phyloP scores from a whole-genome alignment of 1,139 yeast species.

The Meyerozyma guilliermondii region DNA sequence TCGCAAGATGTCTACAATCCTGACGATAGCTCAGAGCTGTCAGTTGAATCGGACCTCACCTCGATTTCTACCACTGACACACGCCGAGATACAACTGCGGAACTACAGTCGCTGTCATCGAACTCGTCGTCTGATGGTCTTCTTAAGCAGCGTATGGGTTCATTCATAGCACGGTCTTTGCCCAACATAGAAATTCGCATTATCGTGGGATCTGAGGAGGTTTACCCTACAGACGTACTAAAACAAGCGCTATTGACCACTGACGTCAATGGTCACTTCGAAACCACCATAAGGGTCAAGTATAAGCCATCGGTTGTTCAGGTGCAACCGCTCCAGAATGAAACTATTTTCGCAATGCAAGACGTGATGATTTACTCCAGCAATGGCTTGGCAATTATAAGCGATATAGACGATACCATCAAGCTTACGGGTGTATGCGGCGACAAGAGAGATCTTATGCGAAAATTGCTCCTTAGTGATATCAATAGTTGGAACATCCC shows the following conservation, averaged over 20 bases:
- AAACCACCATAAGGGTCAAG: slow-evolving; percentile 40
- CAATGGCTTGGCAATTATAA: slow-evolving; percentile 66
- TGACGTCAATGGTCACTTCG: slow-evolving; percentile 59
- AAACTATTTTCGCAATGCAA: slow-evolving; percentile 41
- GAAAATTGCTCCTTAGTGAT: slow-evolving; percentile 68
- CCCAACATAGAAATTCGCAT: slow-evolving; percentile 49
- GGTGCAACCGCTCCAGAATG: slow-evolving; percentile 36
- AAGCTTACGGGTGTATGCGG: slow-evolving; percentile 87
- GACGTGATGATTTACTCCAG: slow-evolving; percentile 38
- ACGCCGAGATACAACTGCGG: slow-evolving; percentile 4
- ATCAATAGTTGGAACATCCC: slow-evolving; percentile 65
- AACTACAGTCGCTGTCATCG: slow-evolving; percentile 7
- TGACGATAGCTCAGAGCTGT: slow-evolving; percentile 12
- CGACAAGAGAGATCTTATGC: slow-evolving; percentile 75
- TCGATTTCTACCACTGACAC: slow-evolving; percentile 6
- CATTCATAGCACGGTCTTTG: slow-evolving; percentile 56
- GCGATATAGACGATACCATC: slow-evolving; percentile 94
- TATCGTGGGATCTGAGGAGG: slow-evolving; percentile 43
- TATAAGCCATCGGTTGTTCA: slow-evolving; percentile 53
- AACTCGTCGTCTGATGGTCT: slow-evolving; percentile 24
- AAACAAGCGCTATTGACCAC: slow-evolving; percentile 32
- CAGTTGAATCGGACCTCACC: slow-evolving; percentile 12
- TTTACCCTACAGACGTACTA: slow-evolving; percentile 15
- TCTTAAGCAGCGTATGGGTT: slow-evolving; percentile 51
- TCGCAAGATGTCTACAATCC: slow-evolving; percentile 22